phyloP scores from a whole-genome alignment of 106 monocot species.

The Acorus calamus region DNA sequence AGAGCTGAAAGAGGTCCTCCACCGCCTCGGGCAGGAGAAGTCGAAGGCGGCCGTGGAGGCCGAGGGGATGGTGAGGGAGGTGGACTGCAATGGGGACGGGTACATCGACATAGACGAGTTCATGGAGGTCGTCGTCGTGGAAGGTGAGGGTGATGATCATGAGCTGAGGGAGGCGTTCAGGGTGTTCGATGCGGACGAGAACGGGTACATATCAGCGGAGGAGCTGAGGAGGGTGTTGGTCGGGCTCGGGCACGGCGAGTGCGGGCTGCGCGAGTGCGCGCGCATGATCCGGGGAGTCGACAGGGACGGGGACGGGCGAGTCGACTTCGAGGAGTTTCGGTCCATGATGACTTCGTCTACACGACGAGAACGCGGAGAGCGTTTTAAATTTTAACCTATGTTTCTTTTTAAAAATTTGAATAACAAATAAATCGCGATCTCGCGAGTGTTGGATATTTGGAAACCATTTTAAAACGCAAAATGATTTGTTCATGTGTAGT shows the following conservation, averaged over 20 bases:
- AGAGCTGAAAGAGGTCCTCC: constrained; percentile 23
- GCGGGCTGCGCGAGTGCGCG: constrained; percentile 19
- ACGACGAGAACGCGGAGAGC: no score
- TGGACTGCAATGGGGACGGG: constrained; percentile 31
- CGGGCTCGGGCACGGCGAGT: constrained; percentile 16
- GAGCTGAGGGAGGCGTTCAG: constrained; percentile 28
- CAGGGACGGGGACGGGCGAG: constrained; percentile 29
- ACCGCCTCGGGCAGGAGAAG: constrained; percentile 26
- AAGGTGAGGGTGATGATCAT: constrained; percentile 6
- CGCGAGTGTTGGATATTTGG: no score
- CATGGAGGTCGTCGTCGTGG: constrained; percentile 16
- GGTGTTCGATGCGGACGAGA: constrained; percentile 23
- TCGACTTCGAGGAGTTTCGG: constrained; percentile 40
- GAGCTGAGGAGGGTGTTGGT: constrained; percentile 27
- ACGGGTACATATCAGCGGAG: constrained; percentile 32
- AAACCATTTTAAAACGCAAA: no score
- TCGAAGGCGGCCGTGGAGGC: constrained; percentile 5
- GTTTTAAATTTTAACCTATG: no score
- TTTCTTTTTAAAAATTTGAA: no score
- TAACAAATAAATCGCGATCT: no score
- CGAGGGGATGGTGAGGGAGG: constrained; percentile 23
- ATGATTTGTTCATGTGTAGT: no score
- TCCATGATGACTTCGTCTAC: constrained; percentile 17
- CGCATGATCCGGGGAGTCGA: constrained; percentile 33
- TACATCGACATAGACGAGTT: constrained; percentile 33